phyloP scores from a whole-genome alignment of 1,139 yeast species.

The Yamadazyma sp. region DNA sequence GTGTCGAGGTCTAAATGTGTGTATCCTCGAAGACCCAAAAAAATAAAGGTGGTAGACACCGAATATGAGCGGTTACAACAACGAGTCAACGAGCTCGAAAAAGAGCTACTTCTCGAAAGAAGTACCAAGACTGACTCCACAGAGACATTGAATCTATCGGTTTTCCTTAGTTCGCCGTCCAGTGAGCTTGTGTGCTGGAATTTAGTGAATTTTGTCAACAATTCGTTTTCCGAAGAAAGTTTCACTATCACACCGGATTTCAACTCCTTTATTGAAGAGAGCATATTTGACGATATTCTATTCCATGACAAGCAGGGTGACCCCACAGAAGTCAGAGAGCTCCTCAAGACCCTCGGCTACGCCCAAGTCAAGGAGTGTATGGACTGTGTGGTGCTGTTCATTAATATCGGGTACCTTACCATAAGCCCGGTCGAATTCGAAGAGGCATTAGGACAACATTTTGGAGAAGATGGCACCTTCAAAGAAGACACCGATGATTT shows the following conservation, averaged over 20 bases:
- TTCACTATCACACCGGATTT: slow-evolving; percentile 24
- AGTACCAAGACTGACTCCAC: neutral
- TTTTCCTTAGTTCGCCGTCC: slow-evolving; percentile 27
- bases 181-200: slow-evolving; percentile 30
- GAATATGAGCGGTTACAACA: slow-evolving; percentile 22
- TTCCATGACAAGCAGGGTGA: slow-evolving; percentile 4
- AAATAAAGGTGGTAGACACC: slow-evolving; percentile 21
- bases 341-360: neutral
- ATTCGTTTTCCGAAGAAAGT: slow-evolving; percentile 10
- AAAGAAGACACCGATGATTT: neutral
- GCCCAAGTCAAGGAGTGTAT: slow-evolving; percentile 9
- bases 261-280: slow-evolving; percentile 25
- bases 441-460: slow-evolving; percentile 15
- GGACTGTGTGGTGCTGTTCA: slow-evolving; percentile 19
- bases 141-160: slow-evolving; percentile 15
- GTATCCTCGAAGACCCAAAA: slow-evolving; percentile 24
- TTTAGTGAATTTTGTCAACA: slow-evolving; percentile 19
- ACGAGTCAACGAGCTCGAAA: slow-evolving; percentile 15
- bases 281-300: slow-evolving; percentile 20
- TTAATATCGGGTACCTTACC: slow-evolving; percentile 27
- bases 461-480: slow-evolving; percentile 13
- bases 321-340: slow-evolving; percentile 2
- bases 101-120: slow-evolving; percentile 12
- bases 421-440: slow-evolving; percentile 22
- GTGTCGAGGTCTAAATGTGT: slow-evolving; percentile 19